These are phyloP conservation scores for Phyllostachys edulis DNA, from an alignment of 176 grass and related monocot species.

Conservation along the genomic window DNA sequence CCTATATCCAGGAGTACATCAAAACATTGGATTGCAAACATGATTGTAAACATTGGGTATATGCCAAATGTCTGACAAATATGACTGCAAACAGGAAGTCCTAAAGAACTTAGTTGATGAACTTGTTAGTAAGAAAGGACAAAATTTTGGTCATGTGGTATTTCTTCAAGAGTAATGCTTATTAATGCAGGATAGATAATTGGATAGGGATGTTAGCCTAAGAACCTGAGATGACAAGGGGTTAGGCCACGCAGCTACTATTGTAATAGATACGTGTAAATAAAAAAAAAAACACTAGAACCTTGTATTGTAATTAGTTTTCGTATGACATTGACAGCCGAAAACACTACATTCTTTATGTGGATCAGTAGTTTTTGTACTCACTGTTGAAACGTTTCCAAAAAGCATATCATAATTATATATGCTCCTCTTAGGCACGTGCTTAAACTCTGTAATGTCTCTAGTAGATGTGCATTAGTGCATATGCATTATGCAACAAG, in stretches of 20 bases:
- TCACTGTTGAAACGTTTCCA: background rate
- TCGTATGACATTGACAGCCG: background rate
- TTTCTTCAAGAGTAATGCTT: conserved; percentile 11
- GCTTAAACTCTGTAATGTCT: background rate
- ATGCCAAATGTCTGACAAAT: background rate
- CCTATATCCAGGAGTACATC: too few relatives aligned
- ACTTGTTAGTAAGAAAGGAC: background rate
- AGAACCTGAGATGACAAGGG: background rate
- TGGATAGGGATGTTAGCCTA: conserved; percentile 3
- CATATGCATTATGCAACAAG: conserved; percentile 15
- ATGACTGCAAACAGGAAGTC: background rate
- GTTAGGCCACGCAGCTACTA: background rate
- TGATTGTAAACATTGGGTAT: too few relatives aligned
- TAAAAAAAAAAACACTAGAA: background rate
- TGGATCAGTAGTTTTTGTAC: background rate
- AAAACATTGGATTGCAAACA: too few relatives aligned
- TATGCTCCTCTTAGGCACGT: background rate
- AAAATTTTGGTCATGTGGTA: background rate
- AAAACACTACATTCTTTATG: background rate
- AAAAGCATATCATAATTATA: background rate
- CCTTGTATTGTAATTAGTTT: background rate
- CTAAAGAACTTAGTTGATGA: conserved; percentile 9
- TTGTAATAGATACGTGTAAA: background rate
- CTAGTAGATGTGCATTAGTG: conserved; percentile 1
- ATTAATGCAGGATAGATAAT: conserved; percentile 13